Conservation (phyloP, 371 early-diverging fungal genomes). For the Mucor piriformis region DNA sequence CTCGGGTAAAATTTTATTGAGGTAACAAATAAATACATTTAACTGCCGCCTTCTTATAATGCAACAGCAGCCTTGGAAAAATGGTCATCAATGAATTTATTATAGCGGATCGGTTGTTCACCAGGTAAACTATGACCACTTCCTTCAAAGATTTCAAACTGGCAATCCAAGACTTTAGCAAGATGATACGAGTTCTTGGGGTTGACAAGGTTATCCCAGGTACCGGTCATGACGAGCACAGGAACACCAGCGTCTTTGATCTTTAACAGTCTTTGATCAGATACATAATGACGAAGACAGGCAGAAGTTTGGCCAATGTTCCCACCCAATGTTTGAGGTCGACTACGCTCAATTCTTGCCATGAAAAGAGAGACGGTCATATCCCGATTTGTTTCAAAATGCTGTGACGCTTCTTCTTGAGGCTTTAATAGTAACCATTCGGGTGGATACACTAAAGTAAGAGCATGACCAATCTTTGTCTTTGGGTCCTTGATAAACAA, state of each 20-base stretch:
- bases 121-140: conserved; percentile 31
- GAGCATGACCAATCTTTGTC: conserved; percentile 6
- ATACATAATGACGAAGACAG: conserved; percentile 30
- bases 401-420: background rate
- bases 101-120: conserved; percentile 25
- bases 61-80: conserved; percentile 12
- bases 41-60: too few species aligned
- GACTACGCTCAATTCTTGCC: conserved; percentile 24
- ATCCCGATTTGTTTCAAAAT: conserved; percentile 30
- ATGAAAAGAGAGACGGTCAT: conserved; percentile 4
- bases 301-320: conserved; percentile 29
- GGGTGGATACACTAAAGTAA: conserved; percentile 27
- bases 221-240: conserved; percentile 31
- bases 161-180: conserved; percentile 13
- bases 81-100: conserved; percentile 26
- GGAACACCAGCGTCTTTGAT: conserved; percentile 20
- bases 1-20: too few species aligned
- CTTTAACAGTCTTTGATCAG: conserved; percentile 21
- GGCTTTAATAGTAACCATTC: conserved; percentile 27
- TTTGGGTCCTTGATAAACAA: conserved; percentile 21
- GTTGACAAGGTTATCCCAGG: conserved; percentile 28
- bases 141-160: conserved; percentile 26
- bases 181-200: conserved; percentile 27
- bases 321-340: conserved; percentile 27
- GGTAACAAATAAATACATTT: too few species aligned